Evolutionary conservation across 345 rosid species (phyloP).

Genomic region (Aquilaria yunnanensis): DNA sequence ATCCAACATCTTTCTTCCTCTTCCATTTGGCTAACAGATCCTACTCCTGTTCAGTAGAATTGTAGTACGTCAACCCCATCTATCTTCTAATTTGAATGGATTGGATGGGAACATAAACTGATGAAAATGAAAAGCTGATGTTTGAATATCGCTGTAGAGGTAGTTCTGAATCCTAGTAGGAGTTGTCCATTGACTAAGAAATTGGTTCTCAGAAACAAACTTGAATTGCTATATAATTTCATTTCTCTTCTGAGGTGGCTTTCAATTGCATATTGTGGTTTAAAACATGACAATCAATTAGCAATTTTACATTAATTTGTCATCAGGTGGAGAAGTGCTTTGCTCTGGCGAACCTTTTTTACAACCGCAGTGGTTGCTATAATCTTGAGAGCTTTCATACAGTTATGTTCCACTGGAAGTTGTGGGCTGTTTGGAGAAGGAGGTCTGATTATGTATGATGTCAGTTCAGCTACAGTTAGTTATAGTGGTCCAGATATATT

Average conservation of each 20-base stretch:
- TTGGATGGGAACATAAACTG: too few relatives aligned
- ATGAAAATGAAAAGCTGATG: too few relatives aligned
- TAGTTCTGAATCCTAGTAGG: too few relatives aligned
- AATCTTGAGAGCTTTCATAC: slow-evolving; percentile 50
- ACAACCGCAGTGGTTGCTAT: slow-evolving; percentile 75
- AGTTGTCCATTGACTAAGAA: too few relatives aligned
- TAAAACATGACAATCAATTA: neutral
- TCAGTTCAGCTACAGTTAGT: slow-evolving; percentile 31
- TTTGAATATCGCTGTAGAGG: too few relatives aligned
- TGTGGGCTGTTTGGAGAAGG: slow-evolving; percentile 69
- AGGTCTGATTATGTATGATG: slow-evolving; percentile 67
- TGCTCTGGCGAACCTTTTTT: slow-evolving; percentile 74
- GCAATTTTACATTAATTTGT: neutral
- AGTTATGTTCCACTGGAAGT: slow-evolving; percentile 38
- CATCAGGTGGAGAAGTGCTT: slow-evolving; percentile 71
- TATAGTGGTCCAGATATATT: slow-evolving; percentile 44
- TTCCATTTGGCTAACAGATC: neutral
- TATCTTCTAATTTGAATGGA: too few relatives aligned
- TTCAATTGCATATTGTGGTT: neutral
- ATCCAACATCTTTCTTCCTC: neutral
- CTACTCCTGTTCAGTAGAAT: neutral
- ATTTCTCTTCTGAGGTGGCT: too few relatives aligned
- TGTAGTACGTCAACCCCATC: too few relatives aligned
- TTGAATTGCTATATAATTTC: too few relatives aligned
- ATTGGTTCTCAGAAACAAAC: too few relatives aligned